Evolutionary conservation across 1,284 basidiomycete genomes (phyloP).

Genomic region (Rhizopogon hawkerae): DNA sequence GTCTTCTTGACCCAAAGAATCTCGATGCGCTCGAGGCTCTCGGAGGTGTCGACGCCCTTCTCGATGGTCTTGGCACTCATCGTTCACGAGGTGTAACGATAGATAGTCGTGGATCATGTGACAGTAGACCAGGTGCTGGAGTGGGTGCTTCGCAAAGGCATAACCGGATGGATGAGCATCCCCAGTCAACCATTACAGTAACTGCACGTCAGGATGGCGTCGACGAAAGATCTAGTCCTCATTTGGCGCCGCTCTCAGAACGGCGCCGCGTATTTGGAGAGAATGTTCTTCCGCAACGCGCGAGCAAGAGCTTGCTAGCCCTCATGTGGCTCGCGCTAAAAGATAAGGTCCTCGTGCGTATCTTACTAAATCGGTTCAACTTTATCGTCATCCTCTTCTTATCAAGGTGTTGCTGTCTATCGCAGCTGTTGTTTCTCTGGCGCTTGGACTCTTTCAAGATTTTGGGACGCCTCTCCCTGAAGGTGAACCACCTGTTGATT

Average conservation of each 20-base stretch:
- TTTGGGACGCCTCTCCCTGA: constrained; percentile 62
- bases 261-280: constrained; percentile 73
- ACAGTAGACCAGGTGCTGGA: constrained; percentile 27
- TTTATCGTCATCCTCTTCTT: constrained; percentile 5
- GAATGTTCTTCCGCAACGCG: constrained; percentile 74
- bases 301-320: constrained; percentile 71
- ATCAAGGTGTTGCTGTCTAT: constrained; percentile 78
- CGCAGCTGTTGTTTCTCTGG: constrained; percentile 88
- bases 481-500: constrained; percentile 72
- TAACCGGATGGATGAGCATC: constrained; percentile 27
- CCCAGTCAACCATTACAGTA: constrained; percentile 35
- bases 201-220: constrained; percentile 24
- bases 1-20: constrained; percentile 84
- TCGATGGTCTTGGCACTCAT: constrained; percentile 72
- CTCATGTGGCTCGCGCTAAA: constrained; percentile 95
- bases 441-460: constrained; percentile 90
- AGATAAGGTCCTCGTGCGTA: constrained; percentile 85
- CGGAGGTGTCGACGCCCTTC: constrained; percentile 66
- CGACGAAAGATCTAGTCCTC: constrained; percentile 28
- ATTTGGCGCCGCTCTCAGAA: constrained; percentile 50
- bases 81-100: constrained; percentile 43
- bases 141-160: constrained; percentile 34
- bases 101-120: constrained; percentile 4
- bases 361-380: neutral
- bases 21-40: constrained; percentile 60